These are phyloP conservation scores for Fraxinus greggii DNA, from an alignment of 305 asterid species.

Conservation along the genomic window DNA sequence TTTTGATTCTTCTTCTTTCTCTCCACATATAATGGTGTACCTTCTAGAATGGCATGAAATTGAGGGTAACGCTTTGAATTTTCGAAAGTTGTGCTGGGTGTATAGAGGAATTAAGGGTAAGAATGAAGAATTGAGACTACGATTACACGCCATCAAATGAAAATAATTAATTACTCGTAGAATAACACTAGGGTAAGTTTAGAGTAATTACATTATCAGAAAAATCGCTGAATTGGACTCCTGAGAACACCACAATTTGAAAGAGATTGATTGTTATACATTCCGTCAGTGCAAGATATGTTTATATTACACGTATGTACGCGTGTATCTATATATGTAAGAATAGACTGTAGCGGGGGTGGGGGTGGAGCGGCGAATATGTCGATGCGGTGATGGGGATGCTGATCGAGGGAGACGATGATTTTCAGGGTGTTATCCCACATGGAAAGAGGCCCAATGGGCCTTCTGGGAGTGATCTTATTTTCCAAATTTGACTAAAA, in stretches of 20 bases:
- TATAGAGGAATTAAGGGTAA: slow-evolving; percentile 30
- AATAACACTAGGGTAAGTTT: neutral
- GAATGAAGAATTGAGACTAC: slow-evolving; percentile 44
- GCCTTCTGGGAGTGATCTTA: neutral
- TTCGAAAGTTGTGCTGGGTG: slow-evolving; percentile 29
- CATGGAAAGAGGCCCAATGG: neutral
- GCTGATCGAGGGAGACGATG: neutral
- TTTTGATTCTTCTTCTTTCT: slow-evolving; percentile 39
- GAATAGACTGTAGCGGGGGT: neutral
- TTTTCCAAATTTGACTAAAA: neutral
- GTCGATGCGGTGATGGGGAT: neutral
- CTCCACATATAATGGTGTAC: slow-evolving; percentile 16
- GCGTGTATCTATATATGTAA: neutral
- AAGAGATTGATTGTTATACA: neutral
- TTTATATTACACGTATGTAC: neutral
- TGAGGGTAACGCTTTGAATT: slow-evolving; percentile 34
- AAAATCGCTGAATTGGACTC: neutral
- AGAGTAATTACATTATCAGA: slow-evolving; percentile 1
- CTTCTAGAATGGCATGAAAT: slow-evolving; percentile 33
- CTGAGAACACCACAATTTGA: neutral
- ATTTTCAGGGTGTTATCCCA: neutral
- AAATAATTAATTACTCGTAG: neutral
- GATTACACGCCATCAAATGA: slow-evolving; percentile 49
- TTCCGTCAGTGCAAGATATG: neutral
- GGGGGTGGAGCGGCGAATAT: neutral